Base-by-base conservation (phyloP, 768 basidiomycete species). In the Royoungia palumana region DNA sequence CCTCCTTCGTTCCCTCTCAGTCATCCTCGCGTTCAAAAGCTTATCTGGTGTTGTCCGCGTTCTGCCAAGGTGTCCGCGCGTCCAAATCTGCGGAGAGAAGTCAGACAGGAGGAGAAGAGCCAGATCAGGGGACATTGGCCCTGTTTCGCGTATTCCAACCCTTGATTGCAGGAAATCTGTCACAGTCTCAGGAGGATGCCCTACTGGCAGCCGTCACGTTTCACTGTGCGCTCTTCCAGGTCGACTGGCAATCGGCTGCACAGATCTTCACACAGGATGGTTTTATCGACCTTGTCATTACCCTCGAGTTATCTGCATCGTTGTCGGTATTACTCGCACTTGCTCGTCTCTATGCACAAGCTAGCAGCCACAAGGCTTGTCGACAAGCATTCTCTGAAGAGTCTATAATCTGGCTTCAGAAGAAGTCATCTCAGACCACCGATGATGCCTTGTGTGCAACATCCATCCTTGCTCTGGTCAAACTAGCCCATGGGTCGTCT, bases 161-260 rank as follows among this genome's bases (percentile, higher is more conserved):
- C 24, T 58, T 71, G 0, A 63, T 87, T 28, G 55, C 76, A 8
- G 65, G 72, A 12, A 71, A 72, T 36, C 71, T 92, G 10, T 70
- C 76, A 28, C 82, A 83, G 38, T 75, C 78, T 3, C 72, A 79
- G 17, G 82, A 87, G 63, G 71, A 74, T 30, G 56, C 22, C 8
- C 65, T 82, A 22, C 68, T 85, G 16, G 67, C 72, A 13, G 83
- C 81, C 11, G 67, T 87, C 34, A 76, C 81, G 1, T 85, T 91
- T 63, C 73, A 93, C 41, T 72, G 77, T n/a, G 89, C 88, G 1
- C 71, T 94, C 17, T 90, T 92, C 60, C 89, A 92, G 62, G 81
- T 92, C n/a, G 89, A 91, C 56, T 77, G 82, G 67, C 70, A 76
- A 44, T 71, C 81, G 2, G 91, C 88, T 10, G 72, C 82, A 10